Conservation (phyloP, 2,329 filamentous ascomycete genomes). For the Aspergillus nomiae region DNA sequence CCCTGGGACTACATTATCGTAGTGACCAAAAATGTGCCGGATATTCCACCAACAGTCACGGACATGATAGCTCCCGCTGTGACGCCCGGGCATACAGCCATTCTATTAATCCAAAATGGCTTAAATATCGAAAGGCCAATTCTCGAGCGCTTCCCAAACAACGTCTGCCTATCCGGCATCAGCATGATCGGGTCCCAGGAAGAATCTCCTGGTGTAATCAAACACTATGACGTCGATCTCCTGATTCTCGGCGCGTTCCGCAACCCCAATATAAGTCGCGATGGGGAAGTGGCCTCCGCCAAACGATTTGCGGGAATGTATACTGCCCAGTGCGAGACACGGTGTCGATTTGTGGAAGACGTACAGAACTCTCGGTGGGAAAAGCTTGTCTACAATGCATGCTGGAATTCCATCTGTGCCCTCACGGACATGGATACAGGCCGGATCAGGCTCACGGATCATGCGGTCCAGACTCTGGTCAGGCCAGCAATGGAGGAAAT, state of each 20-base stretch:
- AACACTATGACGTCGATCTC: slow-evolving; percentile 55
- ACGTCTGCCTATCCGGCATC: slow-evolving; percentile 56
- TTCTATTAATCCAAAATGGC: slow-evolving; percentile 64
- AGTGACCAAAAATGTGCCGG: slow-evolving; percentile 62
- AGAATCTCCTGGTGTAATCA: slow-evolving; percentile 48
- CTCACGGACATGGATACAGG: slow-evolving; percentile 54
- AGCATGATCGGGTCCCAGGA: slow-evolving; percentile 56
- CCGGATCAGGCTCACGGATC: slow-evolving; percentile 49
- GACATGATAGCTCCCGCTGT: slow-evolving; percentile 57
- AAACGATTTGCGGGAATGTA: too few relatives aligned
- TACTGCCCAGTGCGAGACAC: too few relatives aligned
- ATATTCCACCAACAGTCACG: slow-evolving; percentile 51
- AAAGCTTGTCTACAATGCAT: slow-evolving; percentile 52
- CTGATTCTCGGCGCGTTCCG: slow-evolving; percentile 55
- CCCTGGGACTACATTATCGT: slow-evolving; percentile 59
- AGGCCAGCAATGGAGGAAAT: slow-evolving; percentile 58
- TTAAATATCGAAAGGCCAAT: slow-evolving; percentile 63
- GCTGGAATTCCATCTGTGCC: slow-evolving; percentile 55
- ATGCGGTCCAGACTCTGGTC: slow-evolving; percentile 52
- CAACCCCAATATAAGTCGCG: slow-evolving; percentile 8
- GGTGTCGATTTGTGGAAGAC: too few relatives aligned
- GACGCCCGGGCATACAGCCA: slow-evolving; percentile 52
- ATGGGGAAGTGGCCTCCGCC: too few relatives aligned
- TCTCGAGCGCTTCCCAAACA: slow-evolving; percentile 52
- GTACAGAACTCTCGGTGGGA: slow-evolving; percentile 26